Percentiles rank a stretch among this genome's conserved stretches.
These are phyloP conservation scores for Fusarium sp. DNA, from an alignment of 2,329 filamentous ascomycete genomes.

Conservation along the genomic window DNA sequence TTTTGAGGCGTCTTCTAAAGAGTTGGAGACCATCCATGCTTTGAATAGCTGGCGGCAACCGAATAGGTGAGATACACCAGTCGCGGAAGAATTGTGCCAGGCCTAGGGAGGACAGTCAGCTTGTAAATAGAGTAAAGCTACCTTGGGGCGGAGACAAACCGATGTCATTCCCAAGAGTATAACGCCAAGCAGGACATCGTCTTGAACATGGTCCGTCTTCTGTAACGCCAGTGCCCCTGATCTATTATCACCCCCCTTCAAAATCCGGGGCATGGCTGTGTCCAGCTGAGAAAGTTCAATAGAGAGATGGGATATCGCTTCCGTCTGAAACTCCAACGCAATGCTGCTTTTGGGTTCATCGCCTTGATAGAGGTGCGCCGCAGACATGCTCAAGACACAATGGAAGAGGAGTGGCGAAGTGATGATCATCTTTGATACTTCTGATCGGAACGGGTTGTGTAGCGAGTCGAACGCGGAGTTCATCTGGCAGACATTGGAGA, in stretches of 20 bases:
- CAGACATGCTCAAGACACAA: conserved; percentile 30
- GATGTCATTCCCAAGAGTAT: conserved; percentile 36
- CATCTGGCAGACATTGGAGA: conserved; percentile 19
- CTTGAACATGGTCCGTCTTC: background rate
- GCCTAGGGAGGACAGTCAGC: background rate
- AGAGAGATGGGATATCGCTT: conserved; percentile 24
- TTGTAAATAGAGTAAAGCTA: too few species aligned
- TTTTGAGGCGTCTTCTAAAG: background rate
- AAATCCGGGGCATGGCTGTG: background rate
- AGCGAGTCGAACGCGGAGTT: conserved; percentile 26
- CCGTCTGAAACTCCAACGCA: conserved; percentile 19
- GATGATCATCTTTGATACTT: conserved; percentile 18
- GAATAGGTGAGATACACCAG: conserved; percentile 20
- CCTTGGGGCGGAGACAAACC: background rate
- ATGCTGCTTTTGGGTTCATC: background rate
- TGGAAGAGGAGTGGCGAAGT: conserved; percentile 20
- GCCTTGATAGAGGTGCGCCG: conserved; percentile 27
- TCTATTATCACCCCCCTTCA: background rate
- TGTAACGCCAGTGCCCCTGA: background rate
- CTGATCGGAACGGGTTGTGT: conserved; percentile 27
- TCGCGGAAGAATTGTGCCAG: conserved; percentile 24
- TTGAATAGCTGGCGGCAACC: conserved; percentile 25
- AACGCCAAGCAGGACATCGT: conserved; percentile 22
- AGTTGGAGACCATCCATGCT: conserved; percentile 10
- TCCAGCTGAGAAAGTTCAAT: background rate